Evolutionary conservation across 768 basidiomycete species (phyloP), one percentile per base, ranked within the genome.

Genomic region (Paxillus involutus): DNA sequence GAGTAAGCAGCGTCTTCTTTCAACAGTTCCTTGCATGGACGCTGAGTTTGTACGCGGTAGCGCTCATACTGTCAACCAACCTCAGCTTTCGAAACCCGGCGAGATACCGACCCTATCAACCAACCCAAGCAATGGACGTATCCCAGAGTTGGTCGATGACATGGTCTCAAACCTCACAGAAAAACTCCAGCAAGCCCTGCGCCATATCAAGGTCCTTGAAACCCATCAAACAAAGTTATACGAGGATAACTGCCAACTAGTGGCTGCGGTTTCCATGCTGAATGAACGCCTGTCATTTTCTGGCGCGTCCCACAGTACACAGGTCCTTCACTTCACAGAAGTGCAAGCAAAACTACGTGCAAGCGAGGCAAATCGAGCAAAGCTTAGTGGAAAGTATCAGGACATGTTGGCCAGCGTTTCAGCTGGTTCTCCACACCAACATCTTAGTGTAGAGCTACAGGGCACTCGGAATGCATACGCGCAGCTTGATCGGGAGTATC

Each of bases 101-200:
- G 55, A 53, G 5, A 52, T 55, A 2, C 59, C 55, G 8, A 50
- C 45, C 7, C 47, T 49, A 17, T 44, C 59, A 26, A 42, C 19
- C 24, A 24, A 9, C 19, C 16, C 39, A 13, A 24, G 44, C 16
- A 80, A 77, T 64, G 74, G 74, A 12, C 81, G 75, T 58, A 69
- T 79, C 21, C 59, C 70, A 4, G 80, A 80, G 56, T 71, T 79
- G 24, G 80, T 79, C 12, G 80, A 80, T 62, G 71, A 70, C 57
- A 75, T 79, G 17, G 70, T 73, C 6, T 32, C 11, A 32, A 32
- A 32, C 7, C 71, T 81, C 10, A 45, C 42, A 16, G 67, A 72
- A 16, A 57, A 35, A 7, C 44, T 60, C 48, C 58, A 63, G 21
- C n/a, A 32, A 13, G 39, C 56, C 53, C 49, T 71, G 4, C 71